A percentile compares a stretch with the other conserved stretches of the same genome.
phyloP scores from a whole-genome alignment of 306 rosid genomes.

The Vigna unguiculata region DNA sequence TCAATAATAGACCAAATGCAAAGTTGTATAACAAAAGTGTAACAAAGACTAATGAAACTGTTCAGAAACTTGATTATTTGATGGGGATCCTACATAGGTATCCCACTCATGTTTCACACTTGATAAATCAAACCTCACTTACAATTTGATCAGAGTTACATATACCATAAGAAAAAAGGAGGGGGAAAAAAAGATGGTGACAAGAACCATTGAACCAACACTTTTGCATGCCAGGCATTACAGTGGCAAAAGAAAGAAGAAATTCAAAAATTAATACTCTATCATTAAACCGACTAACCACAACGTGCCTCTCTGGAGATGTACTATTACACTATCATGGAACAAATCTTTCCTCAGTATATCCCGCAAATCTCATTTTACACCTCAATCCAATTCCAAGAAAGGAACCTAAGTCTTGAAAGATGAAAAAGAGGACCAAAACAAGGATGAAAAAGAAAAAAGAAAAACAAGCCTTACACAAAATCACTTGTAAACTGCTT shows the following conservation, averaged over 20 bases:
- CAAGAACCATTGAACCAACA: conserved; percentile 54
- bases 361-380: conserved; percentile 84
- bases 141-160: conserved; percentile 64
- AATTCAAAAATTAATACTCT: conserved; percentile 55
- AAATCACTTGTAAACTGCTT: conserved; percentile 74
- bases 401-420: conserved; percentile 67
- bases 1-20: conserved; percentile 28
- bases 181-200: conserved; percentile 42
- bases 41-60: conserved; percentile 54
- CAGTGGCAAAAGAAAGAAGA: conserved; percentile 55
- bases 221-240: conserved; percentile 66
- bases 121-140: conserved; percentile 69
- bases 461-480: conserved; percentile 72
- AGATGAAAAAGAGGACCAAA: conserved; percentile 40
- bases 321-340: conserved; percentile 65
- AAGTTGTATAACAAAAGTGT: conserved; percentile 48
- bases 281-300: conserved; percentile 59
- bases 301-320: conserved; percentile 56
- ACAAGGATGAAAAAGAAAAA: neutral
- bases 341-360: conserved; percentile 72
- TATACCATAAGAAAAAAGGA: conserved; percentile 44
- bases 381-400: conserved; percentile 87
- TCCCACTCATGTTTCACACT: conserved; percentile 75
- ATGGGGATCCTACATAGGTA: conserved; percentile 62
- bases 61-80: conserved; percentile 65